phyloP scores from a whole-genome alignment of 2,329 filamentous ascomycete species.

The Tolypocladium tropicale region DNA sequence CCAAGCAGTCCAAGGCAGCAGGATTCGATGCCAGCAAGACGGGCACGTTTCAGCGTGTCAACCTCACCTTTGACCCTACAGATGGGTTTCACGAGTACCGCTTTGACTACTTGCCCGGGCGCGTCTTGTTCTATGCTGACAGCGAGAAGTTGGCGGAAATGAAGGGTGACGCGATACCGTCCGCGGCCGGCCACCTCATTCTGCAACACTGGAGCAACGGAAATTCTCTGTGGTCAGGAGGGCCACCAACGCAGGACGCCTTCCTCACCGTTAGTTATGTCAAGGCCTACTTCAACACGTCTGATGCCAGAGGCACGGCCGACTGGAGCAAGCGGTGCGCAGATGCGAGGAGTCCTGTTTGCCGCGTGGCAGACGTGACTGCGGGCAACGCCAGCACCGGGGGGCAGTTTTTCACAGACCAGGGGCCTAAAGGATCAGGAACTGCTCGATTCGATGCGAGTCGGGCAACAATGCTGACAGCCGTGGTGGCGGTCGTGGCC shows the following conservation, averaged over 20 bases:
- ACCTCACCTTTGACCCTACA: conserved; percentile 57
- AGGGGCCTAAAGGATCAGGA: background rate
- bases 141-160: conserved; percentile 45
- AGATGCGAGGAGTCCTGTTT: conserved; percentile 8
- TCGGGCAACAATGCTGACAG: background rate
- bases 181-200: conserved; percentile 52
- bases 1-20: conserved; percentile 42
- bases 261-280: conserved; percentile 57
- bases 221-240: conserved; percentile 58
- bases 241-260: conserved; percentile 55
- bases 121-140: conserved; percentile 62
- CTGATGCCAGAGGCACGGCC: conserved; percentile 17
- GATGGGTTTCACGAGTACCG: conserved; percentile 65
- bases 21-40: conserved; percentile 55
- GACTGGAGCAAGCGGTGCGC: conserved; percentile 3
- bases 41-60: conserved; percentile 43
- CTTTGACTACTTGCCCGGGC: conserved; percentile 58
- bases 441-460: background rate
- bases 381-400: conserved; percentile 12
- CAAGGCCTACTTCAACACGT: conserved; percentile 73
- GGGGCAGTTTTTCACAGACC: conserved; percentile 9
- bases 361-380: conserved; percentile 12
- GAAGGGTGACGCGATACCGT: conserved; percentile 46
- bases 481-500: background rate
- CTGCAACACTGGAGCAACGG: conserved; percentile 75